Evolutionary conservation across 345 rosid genomes (phyloP).

Genomic region (Euphorbia tirucalli): DNA sequence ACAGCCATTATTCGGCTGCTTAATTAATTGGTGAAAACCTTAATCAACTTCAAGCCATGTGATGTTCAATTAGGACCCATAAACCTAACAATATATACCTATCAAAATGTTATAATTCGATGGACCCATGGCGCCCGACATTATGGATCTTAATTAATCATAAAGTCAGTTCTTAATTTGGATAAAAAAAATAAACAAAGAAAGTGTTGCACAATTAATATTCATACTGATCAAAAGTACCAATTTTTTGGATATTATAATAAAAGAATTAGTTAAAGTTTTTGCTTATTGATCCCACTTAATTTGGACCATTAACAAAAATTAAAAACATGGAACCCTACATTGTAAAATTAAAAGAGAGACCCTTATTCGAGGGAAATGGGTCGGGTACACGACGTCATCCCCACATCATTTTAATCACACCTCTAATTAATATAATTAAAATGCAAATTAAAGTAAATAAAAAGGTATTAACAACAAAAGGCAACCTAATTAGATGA

Average conservation of each 20-base stretch:
- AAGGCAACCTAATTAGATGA: not conserved
- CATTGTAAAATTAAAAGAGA: conserved; percentile 19
- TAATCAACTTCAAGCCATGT: no score
- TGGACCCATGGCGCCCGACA: no score
- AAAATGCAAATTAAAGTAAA: not conserved
- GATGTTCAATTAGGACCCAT: no score
- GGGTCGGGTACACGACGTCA: conserved; percentile 43
- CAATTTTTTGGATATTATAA: not conserved
- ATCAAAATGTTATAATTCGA: no score
- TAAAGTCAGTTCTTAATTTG: no score
- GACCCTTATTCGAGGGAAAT: conserved; percentile 44
- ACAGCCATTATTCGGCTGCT: no score
- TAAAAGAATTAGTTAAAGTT: conserved; percentile 15
- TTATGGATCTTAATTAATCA: no score
- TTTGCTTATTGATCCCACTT: conserved; percentile 11
- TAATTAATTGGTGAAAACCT: no score
- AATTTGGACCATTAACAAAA: conserved; percentile 23
- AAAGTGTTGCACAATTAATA: no score
- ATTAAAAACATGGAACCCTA: conserved; percentile 29
- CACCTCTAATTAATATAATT: not conserved
- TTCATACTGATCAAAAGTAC: no score
- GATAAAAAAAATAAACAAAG: no score
- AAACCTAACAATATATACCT: no score
- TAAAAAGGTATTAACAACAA: not conserved
- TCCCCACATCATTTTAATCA: conserved; percentile 28